Percentiles rank a stretch among this genome's conserved stretches.
phyloP scores from a whole-genome alignment of 106 monocot species.

The Dendrobium nobile region DNA sequence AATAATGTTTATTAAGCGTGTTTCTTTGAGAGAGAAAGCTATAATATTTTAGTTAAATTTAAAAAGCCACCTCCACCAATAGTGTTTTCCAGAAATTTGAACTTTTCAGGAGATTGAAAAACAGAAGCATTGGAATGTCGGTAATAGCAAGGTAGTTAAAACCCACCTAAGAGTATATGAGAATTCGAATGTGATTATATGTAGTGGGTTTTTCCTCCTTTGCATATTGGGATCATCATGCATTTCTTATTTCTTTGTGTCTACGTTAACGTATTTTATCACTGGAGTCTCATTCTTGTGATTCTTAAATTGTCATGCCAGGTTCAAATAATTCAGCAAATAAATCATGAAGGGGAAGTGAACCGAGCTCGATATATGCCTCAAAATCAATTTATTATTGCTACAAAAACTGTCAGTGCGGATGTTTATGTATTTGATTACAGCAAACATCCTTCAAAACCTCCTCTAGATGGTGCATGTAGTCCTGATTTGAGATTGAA shows the following conservation, averaged over 20 bases:
- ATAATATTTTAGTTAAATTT: background rate
- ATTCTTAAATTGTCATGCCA: conserved; percentile 14
- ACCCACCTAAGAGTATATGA: background rate
- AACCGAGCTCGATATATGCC: conserved; percentile 99
- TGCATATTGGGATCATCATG: background rate
- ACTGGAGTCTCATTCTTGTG: background rate
- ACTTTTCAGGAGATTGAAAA: background rate
- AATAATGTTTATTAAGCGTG: background rate
- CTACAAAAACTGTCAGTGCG: conserved; percentile 90
- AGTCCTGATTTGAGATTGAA: conserved; percentile 89
- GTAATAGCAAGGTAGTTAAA: background rate
- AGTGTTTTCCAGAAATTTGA: background rate
- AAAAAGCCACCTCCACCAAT: background rate
- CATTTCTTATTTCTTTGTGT: background rate
- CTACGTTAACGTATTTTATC: background rate
- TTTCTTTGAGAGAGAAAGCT: background rate
- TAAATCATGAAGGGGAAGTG: conserved; percentile 99
- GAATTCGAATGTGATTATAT: background rate
- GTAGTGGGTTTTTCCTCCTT: background rate
- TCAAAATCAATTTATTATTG: conserved; percentile 91
- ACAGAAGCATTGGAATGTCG: background rate
- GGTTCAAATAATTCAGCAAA: conserved; percentile 98
- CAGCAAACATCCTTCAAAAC: conserved; percentile 96
- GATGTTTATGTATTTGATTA: conserved; percentile 99
- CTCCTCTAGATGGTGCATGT: conserved; percentile 83